Conservation (phyloP, 1,284 basidiomycete species). For the Rhodotorula mucilaginosa region DNA sequence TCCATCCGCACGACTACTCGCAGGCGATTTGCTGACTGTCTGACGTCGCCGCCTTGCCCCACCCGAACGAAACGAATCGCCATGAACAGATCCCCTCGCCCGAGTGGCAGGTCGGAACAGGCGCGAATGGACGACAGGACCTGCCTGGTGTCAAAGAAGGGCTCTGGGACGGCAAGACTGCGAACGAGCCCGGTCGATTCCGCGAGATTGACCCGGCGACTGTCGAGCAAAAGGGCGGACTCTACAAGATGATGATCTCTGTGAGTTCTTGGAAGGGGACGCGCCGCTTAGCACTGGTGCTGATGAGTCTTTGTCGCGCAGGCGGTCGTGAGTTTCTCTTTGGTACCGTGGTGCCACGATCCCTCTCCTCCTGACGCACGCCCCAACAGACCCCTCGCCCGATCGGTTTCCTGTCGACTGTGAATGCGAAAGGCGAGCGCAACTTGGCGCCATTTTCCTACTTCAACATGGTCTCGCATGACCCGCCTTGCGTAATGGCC, state of each 20-base stretch:
- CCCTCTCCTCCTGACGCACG: not conserved
- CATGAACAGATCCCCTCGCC: conserved; percentile 54
- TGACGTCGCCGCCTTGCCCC: not conserved
- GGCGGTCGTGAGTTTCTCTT: conserved; percentile 16
- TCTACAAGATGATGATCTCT: conserved; percentile 60
- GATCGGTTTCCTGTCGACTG: conserved; percentile 68
- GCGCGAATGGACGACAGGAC: conserved; percentile 43
- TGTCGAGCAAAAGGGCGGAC: conserved; percentile 45
- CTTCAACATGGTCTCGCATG: conserved; percentile 26
- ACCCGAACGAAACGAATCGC: conserved; percentile 26
- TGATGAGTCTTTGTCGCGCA: not conserved
- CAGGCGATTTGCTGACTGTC: not conserved
- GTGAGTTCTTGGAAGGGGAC: not conserved
- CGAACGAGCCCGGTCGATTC: conserved; percentile 54
- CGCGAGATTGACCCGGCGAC: conserved; percentile 57
- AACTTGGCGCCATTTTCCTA: conserved; percentile 64
- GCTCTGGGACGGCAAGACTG: conserved; percentile 55
- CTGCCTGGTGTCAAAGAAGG: conserved; percentile 51
- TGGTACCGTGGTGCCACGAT: too few species aligned
- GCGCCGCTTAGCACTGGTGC: not conserved
- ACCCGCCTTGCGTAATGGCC: conserved; percentile 64
- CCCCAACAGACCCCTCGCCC: conserved; percentile 59
- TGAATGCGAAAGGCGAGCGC: conserved; percentile 58
- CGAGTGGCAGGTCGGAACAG: conserved; percentile 59
- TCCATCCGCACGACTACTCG: not conserved